Conservation (phyloP, 2,329 filamentous ascomycete species). For the Lasiodiplodia sp. region DNA sequence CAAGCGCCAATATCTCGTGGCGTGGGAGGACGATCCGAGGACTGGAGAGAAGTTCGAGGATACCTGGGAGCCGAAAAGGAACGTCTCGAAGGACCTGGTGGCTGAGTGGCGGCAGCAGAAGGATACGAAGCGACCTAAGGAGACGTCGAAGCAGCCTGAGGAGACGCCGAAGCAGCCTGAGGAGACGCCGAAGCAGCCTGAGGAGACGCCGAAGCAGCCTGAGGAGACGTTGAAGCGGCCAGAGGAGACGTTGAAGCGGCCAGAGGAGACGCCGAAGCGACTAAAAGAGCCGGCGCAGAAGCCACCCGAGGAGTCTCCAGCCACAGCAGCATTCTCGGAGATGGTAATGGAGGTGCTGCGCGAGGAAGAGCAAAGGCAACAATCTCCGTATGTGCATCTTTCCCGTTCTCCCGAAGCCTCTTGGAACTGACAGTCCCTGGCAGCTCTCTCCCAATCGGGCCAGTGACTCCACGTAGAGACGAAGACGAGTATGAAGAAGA, state of each 20-base stretch:
- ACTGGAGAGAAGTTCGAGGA: neutral
- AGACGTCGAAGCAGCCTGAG: neutral
- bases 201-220: neutral
- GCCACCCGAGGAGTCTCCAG: too few relatives aligned
- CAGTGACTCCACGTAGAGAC: neutral
- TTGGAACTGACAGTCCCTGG: neutral
- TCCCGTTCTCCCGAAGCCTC: neutral
- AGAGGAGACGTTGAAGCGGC: neutral
- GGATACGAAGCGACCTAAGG: neutral
- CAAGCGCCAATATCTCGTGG: neutral
- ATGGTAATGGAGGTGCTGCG: too few relatives aligned
- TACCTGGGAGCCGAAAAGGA: slow-evolving; percentile 1
- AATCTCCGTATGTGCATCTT: neutral
- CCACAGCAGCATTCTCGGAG: too few relatives aligned
- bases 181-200: neutral
- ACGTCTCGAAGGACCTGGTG: neutral
- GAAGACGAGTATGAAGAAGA: neutral
- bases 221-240: neutral
- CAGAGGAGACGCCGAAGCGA: too few relatives aligned
- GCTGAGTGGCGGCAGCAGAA: neutral
- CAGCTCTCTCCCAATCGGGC: neutral
- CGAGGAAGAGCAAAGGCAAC: neutral
- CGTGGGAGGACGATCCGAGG: neutral
- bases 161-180: neutral
- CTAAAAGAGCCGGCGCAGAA: too few relatives aligned